A percentile compares a stretch with the other conserved stretches of the same genome.
These are phyloP conservation scores for Xenosphaeropsis pyriputrescens DNA, from an alignment of 2,329 filamentous ascomycete genomes.

Conservation along the genomic window DNA sequence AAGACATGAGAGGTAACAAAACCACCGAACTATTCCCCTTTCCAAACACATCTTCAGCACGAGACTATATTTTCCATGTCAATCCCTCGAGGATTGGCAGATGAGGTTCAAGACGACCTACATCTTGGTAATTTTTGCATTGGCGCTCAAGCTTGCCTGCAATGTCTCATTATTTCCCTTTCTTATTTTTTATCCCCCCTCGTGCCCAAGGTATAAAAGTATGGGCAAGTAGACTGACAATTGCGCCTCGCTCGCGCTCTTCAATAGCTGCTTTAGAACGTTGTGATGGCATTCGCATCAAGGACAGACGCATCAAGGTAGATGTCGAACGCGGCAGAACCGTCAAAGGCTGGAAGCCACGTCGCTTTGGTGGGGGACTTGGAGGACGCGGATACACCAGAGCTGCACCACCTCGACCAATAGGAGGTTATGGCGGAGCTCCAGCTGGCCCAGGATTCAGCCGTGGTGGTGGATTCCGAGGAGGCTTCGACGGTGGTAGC, in stretches of 20 bases:
- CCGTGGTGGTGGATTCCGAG: slow-evolving; percentile 13
- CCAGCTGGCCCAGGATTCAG: slow-evolving; percentile 28
- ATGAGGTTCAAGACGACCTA: slow-evolving; percentile 1
- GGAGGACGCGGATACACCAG: slow-evolving; percentile 91
- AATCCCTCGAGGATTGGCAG: slow-evolving; percentile 42
- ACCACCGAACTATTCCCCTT: slow-evolving; percentile 20
- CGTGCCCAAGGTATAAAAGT: slow-evolving; percentile 24
- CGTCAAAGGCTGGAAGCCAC: slow-evolving; percentile 84
- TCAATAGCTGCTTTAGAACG: slow-evolving; percentile 75
- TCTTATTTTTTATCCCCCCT: slow-evolving; percentile 9
- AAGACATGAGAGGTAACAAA: slow-evolving; percentile 95
- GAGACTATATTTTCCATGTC: slow-evolving; percentile 16
- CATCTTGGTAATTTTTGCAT: slow-evolving; percentile 15
- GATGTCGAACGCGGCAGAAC: slow-evolving; percentile 95
- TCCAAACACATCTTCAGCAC: slow-evolving; percentile 18
- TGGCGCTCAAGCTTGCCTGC: slow-evolving; percentile 16
- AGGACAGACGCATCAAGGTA: slow-evolving; percentile 80
- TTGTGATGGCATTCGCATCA: slow-evolving; percentile 81
- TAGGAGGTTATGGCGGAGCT: slow-evolving; percentile 42
- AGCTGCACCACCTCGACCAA: slow-evolving; percentile 55
- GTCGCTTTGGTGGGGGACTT: slow-evolving; percentile 79
- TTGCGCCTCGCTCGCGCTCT: slow-evolving; percentile 41
- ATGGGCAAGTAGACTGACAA: slow-evolving; percentile 58
- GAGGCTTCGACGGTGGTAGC: slow-evolving; percentile 20
- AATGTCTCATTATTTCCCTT: slow-evolving; percentile 13